These are phyloP conservation scores for Hericium rajendrae DNA, from an alignment of 768 basidiomycete genomes.

Conservation along the genomic window DNA sequence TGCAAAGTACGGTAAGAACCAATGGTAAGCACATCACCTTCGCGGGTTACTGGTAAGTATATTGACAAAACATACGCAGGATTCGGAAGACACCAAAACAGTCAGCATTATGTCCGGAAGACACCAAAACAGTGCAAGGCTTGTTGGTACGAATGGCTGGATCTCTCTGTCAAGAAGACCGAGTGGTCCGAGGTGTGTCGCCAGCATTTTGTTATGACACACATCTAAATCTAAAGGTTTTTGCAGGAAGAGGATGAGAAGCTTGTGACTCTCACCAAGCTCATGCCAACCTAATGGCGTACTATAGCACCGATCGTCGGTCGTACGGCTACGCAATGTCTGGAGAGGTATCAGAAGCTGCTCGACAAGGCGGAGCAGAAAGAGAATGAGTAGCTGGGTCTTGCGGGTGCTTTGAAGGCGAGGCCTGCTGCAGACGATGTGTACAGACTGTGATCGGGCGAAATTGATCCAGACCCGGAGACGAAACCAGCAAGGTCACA, in stretches of 20 bases:
- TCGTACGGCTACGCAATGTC: constrained; percentile 92
- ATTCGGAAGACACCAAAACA: too few species aligned
- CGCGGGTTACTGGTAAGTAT: background rate
- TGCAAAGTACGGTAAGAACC: constrained; percentile 94
- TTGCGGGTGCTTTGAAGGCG: constrained; percentile 74
- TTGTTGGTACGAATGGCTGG: constrained; percentile 98
- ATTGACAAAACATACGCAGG: constrained; percentile 33
- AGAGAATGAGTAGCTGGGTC: constrained; percentile 89
- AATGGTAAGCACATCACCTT: constrained; percentile 46
- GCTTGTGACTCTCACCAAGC: constrained; percentile 90
- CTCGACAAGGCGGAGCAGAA: constrained; percentile 95
- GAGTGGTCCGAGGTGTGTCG: constrained; percentile 91
- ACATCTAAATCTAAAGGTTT: background rate
- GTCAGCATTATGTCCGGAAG: constrained; percentile 26
- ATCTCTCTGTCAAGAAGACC: constrained; percentile 98
- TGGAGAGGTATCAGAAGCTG: constrained; percentile 96
- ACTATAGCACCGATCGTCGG: constrained; percentile 98
- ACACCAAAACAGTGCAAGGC: constrained; percentile 99
- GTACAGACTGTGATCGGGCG: constrained; percentile 81
- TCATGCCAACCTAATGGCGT: constrained; percentile 99
- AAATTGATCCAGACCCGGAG: constrained; percentile 98
- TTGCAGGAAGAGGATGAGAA: constrained; percentile 94
- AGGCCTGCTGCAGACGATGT: constrained; percentile 92
- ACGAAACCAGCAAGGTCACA: constrained; percentile 97
- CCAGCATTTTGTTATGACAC: background rate